phyloP scores from a whole-genome alignment of 345 rosid genomes.

The Cardamine occulta region DNA sequence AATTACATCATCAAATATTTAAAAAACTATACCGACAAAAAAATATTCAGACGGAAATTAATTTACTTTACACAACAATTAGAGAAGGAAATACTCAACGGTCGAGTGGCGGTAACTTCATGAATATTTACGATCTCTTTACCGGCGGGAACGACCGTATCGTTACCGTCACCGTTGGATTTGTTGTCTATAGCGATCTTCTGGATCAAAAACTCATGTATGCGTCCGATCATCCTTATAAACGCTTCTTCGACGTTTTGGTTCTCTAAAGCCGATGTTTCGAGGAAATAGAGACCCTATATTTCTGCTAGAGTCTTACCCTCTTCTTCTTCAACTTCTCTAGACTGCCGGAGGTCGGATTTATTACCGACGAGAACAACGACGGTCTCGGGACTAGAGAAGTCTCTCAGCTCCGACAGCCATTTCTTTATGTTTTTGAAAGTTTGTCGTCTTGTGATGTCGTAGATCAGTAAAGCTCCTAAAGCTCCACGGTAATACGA shows the following conservation, averaged over 20 bases:
- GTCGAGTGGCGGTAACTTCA: constrained; percentile 78
- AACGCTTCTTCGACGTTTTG: constrained; percentile 77
- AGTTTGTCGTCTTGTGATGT: constrained; percentile 66
- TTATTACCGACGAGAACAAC: constrained; percentile 81
- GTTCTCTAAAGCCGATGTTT: constrained; percentile 76
- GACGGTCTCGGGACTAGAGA: constrained; percentile 57
- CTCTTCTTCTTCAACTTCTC: constrained; percentile 65
- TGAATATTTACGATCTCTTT: constrained; percentile 54
- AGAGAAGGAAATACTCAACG: constrained; percentile 43
- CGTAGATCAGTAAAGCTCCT: constrained; percentile 77
- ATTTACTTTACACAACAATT: constrained; percentile 56
- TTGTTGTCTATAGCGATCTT: constrained; percentile 53
- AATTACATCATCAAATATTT: constrained; percentile 1
- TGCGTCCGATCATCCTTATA: constrained; percentile 60
- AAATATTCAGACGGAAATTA: background rate
- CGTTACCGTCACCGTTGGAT: constrained; percentile 39
- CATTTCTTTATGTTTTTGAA: constrained; percentile 63
- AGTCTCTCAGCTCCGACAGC: constrained; percentile 68
- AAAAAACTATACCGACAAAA: background rate
- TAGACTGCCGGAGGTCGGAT: constrained; percentile 53
- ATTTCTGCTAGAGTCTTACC: constrained; percentile 58
- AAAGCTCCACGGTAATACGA: constrained; percentile 90
- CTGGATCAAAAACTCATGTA: constrained; percentile 56
- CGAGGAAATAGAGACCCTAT: constrained; percentile 68
- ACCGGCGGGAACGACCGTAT: constrained; percentile 44